These are phyloP conservation scores for Colletotrichum somersetense DNA, from an alignment of 2,329 filamentous ascomycete genomes.

Conservation along the genomic window DNA sequence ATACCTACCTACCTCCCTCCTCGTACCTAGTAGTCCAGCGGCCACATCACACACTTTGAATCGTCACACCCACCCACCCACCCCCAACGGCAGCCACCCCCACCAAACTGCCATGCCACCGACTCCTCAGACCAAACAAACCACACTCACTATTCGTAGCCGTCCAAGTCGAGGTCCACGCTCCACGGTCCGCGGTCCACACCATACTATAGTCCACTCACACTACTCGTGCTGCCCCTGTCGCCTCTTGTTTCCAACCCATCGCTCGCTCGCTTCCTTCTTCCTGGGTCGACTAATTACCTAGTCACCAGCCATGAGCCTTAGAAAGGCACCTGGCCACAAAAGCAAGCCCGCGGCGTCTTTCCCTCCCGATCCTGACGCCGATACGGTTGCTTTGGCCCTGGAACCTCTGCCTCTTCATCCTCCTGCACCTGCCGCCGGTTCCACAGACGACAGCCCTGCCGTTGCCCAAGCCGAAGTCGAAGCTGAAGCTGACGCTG, in stretches of 20 bases:
- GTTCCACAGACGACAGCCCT: slow-evolving; percentile 27
- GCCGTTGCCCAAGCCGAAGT: slow-evolving; percentile 2
- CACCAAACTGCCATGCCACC: slow-evolving; percentile 10
- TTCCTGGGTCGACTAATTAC: slow-evolving; percentile 15
- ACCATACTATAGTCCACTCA: not conserved
- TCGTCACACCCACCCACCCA: not conserved
- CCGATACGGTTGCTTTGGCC: slow-evolving; percentile 37
- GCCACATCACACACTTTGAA: slow-evolving; percentile 17
- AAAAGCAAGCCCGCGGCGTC: slow-evolving; percentile 36
- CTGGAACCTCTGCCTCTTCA: slow-evolving; percentile 34
- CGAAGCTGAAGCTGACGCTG: not conserved
- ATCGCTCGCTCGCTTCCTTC: slow-evolving; percentile 24
- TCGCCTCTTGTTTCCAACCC: slow-evolving; percentile 33
- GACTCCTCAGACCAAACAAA: slow-evolving; percentile 3
- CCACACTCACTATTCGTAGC: not conserved
- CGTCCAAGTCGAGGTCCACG: slow-evolving; percentile 6
- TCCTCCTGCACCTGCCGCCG: slow-evolving; percentile 23
- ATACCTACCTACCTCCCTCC: too few species aligned
- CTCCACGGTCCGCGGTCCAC: slow-evolving; percentile 11
- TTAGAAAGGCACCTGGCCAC: slow-evolving; percentile 37
- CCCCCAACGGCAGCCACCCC: slow-evolving; percentile 10
- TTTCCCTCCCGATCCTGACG: slow-evolving; percentile 33
- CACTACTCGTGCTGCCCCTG: slow-evolving; percentile 32
- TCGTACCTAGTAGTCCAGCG: not conserved
- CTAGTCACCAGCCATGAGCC: slow-evolving; percentile 36